phyloP scores from a whole-genome alignment of 1,139 yeast species.

The Wickerhamiella infanticola region DNA sequence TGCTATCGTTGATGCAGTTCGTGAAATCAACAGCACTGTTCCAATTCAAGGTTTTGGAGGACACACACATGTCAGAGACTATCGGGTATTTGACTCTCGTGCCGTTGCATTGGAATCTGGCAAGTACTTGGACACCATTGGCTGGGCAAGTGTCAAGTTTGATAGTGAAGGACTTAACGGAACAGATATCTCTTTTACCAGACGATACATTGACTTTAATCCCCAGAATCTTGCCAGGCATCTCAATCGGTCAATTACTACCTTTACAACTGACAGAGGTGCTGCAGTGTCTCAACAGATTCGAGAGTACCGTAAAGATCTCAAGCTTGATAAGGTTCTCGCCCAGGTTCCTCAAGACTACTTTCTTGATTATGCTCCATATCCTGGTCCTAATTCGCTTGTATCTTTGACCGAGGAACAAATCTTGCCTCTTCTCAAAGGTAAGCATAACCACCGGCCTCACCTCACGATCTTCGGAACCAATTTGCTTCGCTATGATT shows the following conservation, averaged over 20 bases:
- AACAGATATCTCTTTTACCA: slow-evolving; percentile 23
- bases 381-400: slow-evolving; percentile 42
- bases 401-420: slow-evolving; percentile 41
- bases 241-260: slow-evolving; percentile 23
- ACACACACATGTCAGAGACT: slow-evolving; percentile 83
- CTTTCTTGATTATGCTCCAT: slow-evolving; percentile 51
- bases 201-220: slow-evolving; percentile 75
- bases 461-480: slow-evolving; percentile 62
- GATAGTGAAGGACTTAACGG: slow-evolving; percentile 1
- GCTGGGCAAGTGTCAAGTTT: slow-evolving; percentile 52
- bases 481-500: slow-evolving; percentile 76
- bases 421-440: slow-evolving; percentile 39
- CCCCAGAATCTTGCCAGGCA: slow-evolving; percentile 53
- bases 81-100: slow-evolving; percentile 44
- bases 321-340: slow-evolving; percentile 38
- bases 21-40: slow-evolving; percentile 43
- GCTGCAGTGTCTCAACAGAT: slow-evolving; percentile 32
- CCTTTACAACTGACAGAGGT: slow-evolving; percentile 39
- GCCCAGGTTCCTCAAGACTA: slow-evolving; percentile 55
- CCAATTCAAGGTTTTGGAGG: slow-evolving; percentile 85
- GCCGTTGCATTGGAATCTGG: slow-evolving; percentile 81
- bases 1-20: slow-evolving; percentile 30
- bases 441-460: slow-evolving; percentile 23
- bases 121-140: slow-evolving; percentile 78
- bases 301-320: slow-evolving; percentile 28